Evolutionary conservation across 2,329 filamentous ascomycete species (phyloP), one percentile per base, ranked within the genome.

Genomic region (Hymenoscyphus fructigenus): DNA sequence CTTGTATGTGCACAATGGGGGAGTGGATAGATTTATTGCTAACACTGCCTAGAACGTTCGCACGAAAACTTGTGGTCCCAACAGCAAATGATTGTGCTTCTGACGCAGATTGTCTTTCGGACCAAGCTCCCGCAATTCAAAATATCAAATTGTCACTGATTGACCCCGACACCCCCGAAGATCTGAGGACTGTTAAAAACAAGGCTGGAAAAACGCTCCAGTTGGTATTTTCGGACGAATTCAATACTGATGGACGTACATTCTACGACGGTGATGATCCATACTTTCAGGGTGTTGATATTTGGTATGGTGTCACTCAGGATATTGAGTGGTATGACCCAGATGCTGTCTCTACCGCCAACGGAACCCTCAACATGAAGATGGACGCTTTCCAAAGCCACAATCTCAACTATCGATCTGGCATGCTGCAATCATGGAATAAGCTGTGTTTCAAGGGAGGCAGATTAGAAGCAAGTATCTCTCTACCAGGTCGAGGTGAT

Each of bases 351-450:
- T 85, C 83, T 1, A 91, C 88, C 2, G 81, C 79, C 53, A 81
- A 88, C 68, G 88, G 88, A 29, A 83, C 83, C 0, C 79, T 91
- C 47, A 84, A 88, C 72, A 78, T 91, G 60, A 82, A 82, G 57
- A 89, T 91, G 69, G 87, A 90, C 72, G 80, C 83, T 6, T 89
- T 88, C 73, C 76, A 84, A 67, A 91, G 85, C 67, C 88, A 91
- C 73, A 83, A 83, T 58, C 77, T 90, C 26, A 82, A 88, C 66
- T 91, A 88, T 72, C 83, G 88, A 60, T 91, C 88, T 5, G 88
- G 88, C n/a, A 91, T 91, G 88, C 69, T 91, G 9, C 88, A 91
- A 72, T 89, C 86, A 12, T 91, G 88, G 88, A 91, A 91, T 75
- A 85, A 90, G 73, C 74, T 91, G 62, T 90, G 89, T 76, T 91